phyloP scores from a whole-genome alignment of 2,329 filamentous ascomycete species.

The Dactylonectria estremocensis region DNA sequence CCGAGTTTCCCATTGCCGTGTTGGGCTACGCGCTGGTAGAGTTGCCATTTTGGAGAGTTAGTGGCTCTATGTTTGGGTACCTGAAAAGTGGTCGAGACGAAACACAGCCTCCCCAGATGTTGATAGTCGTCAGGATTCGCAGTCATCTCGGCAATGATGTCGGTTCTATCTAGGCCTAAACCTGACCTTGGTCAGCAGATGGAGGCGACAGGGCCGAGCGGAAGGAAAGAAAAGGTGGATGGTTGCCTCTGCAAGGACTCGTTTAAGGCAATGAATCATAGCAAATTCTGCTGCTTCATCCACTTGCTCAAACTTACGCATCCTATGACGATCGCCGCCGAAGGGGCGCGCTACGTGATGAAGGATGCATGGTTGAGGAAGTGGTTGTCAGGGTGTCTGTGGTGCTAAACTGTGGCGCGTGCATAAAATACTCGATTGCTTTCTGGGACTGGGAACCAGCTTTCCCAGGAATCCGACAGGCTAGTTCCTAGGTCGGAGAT shows the following conservation, averaged over 20 bases:
- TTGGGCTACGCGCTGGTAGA: constrained; percentile 14
- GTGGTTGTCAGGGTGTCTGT: constrained; percentile 22
- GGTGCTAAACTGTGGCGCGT: constrained; percentile 23
- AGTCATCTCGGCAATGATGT: constrained; percentile 15
- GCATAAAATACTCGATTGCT: constrained; percentile 20
- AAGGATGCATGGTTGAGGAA: constrained; percentile 29
- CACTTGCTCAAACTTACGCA: constrained; percentile 11
- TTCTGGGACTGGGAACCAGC: constrained; percentile 19
- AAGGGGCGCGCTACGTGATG: constrained; percentile 24
- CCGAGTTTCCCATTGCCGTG: constrained; percentile 7
- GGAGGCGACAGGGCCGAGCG: constrained; percentile 8
- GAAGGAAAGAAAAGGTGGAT: constrained; percentile 11
- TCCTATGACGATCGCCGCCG: constrained; percentile 27
- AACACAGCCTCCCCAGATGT: constrained; percentile 3
- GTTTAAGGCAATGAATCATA: constrained; percentile 27
- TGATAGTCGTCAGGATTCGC: constrained; percentile 15
- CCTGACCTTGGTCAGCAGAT: constrained; percentile 5
- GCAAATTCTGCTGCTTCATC: constrained; percentile 18
- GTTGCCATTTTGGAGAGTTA: background rate
- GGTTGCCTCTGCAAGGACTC: constrained; percentile 15
- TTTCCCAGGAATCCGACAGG: constrained; percentile 24
- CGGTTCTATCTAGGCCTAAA: background rate
- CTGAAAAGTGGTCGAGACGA: constrained; percentile 11
- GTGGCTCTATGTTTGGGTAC: background rate
- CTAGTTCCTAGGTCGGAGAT: constrained; percentile 14